These are phyloP conservation scores for Monosporascus sp. DNA, from an alignment of 2,329 filamentous ascomycete species.

Conservation along the genomic window DNA sequence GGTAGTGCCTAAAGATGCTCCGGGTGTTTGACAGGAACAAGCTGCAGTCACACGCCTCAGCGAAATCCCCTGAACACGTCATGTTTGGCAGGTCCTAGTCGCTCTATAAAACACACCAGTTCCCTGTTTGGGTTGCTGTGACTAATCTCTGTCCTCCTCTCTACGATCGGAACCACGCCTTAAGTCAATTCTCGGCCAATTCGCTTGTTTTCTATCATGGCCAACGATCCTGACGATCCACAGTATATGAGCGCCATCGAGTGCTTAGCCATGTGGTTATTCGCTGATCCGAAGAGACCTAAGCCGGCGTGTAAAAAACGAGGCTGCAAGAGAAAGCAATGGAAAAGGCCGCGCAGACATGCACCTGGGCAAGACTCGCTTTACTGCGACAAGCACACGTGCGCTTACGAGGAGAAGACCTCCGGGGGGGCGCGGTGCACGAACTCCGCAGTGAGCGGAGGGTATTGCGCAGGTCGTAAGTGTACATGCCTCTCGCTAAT, in stretches of 20 bases:
- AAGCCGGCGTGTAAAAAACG: not conserved
- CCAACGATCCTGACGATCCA: no score
- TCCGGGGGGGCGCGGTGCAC: not conserved
- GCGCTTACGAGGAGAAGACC: slow-evolving; percentile 1
- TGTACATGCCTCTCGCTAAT: not conserved
- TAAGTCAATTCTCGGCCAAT: no score
- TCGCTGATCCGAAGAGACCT: no score
- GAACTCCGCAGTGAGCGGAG: not conserved
- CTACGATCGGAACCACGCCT: no score
- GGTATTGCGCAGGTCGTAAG: not conserved
- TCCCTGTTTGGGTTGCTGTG: not conserved
- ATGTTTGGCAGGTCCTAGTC: not conserved
- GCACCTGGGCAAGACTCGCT: not conserved
- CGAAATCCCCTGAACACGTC: not conserved
- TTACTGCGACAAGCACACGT: slow-evolving; percentile 12
- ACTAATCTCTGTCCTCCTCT: not conserved
- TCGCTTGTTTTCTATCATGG: no score
- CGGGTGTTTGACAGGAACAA: no score
- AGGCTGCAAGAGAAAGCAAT: slow-evolving; percentile 8
- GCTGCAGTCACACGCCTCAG: no score
- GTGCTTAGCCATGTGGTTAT: no score
- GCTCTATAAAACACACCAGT: not conserved
- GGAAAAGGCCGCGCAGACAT: slow-evolving; percentile 6
- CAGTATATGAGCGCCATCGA: no score
- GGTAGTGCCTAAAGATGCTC: no score